Base-by-base conservation (phyloP, 192 early-diverging fungal species). In the Phycomyces blakesleeanus region DNA sequence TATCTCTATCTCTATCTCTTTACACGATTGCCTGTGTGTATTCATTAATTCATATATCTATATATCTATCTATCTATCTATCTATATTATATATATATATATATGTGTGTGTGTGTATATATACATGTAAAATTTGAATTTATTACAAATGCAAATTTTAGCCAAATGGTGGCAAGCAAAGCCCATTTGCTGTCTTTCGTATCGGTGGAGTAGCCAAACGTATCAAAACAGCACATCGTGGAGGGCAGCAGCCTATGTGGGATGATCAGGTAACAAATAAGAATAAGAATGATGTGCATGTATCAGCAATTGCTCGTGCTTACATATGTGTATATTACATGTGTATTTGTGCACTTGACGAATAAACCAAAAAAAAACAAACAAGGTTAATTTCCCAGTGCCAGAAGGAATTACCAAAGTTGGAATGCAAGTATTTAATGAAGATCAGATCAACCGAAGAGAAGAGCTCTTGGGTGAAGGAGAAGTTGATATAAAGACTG, bases 181-280 rank as follows among this genome's bases (percentile, higher is more conserved):
- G 78, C 55, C 80, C 82, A 1, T 84, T 80, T 24, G 76, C 72
- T 22, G 51, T 81, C 9, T 84, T 84, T 53, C 66, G 68, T 14
- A 55, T 84, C 1, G 78, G 72, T 24, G 64, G 67, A 44, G 69
- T 73, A 38, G 58, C 69, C 4, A 79, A 75, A 59, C 69, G 74
- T 39, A 72, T 69, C 4, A 76, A 74, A 37, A 73, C 77, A 5
- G 82, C 81, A 37, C 63, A 71, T 9, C 67, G 76, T 6, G 82
- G 82, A 27, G 80, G 80, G 5, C 74, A 77, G 20, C 57, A 76
- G 26, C 82, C 82, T 2, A 60, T 73, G 24, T 84, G 82, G 82
- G 81, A 84, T 60, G 80, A 82, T 44, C 81, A 84, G 75, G 77
- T 83, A 47, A 47, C 3, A 47, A 47, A n/a, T 6, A 41, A 14